Evolutionary conservation across 208 protist genomes (phyloP).

Genomic region (Novymonas esmeraldas): DNA sequence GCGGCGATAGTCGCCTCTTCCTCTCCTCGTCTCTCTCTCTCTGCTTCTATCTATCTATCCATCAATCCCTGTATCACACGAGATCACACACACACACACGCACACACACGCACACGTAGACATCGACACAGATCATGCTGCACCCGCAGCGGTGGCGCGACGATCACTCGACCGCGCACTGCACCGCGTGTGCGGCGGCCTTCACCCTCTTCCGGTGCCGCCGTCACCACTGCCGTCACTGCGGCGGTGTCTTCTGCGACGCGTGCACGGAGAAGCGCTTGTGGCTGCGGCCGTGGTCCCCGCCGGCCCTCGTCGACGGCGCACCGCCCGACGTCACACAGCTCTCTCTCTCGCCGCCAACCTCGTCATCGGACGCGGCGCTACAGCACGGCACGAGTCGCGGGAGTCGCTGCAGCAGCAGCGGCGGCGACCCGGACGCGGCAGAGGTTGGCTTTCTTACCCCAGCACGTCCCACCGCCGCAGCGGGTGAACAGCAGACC

Average conservation of each 20-base stretch:
- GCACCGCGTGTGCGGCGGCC: conserved; percentile 18
- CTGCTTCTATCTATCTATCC: neutral
- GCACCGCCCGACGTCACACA: neutral
- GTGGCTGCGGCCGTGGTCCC: conserved; percentile 38
- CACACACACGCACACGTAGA: no score
- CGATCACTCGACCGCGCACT: conserved; percentile 25
- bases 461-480: no score
- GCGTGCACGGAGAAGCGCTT: conserved; percentile 31
- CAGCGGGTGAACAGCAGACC: no score
- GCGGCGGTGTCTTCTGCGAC: conserved; percentile 45
- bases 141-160: conserved; percentile 33
- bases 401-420: no score
- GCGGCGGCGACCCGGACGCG: no score
- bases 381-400: no score
- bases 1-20: no score
- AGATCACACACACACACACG: no score
- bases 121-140: no score
- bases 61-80: neutral
- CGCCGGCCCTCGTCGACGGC: neutral
- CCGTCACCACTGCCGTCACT: conserved; percentile 61
- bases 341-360: no score
- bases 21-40: neutral
- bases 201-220: conserved; percentile 41
- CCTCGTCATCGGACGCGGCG: no score
- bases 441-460: no score